Percentiles rank a stretch among this genome's conserved stretches.
Conservation (phyloP, 2,329 filamentous ascomycete species). For the Tolypocladium sp. region DNA sequence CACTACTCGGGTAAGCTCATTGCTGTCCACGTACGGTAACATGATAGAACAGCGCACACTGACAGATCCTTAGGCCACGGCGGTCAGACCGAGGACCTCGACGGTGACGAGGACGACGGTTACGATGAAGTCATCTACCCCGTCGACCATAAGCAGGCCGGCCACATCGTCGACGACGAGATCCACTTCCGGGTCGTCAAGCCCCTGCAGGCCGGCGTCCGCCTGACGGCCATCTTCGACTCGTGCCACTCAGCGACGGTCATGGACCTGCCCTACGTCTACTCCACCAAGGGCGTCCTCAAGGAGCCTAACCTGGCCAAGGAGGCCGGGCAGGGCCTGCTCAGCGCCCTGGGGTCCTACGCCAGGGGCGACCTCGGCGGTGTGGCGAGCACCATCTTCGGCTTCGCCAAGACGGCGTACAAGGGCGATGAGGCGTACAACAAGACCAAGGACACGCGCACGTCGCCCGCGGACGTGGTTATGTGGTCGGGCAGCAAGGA, state of each 20-base stretch:
- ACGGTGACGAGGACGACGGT: slow-evolving; percentile 71
- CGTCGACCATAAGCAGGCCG: slow-evolving; percentile 59
- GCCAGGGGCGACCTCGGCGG: slow-evolving; percentile 74
- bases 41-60: not conserved
- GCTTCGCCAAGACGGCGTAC: slow-evolving; percentile 80
- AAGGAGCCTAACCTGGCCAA: slow-evolving; percentile 77
- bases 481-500: slow-evolving; percentile 99
- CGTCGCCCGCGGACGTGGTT: slow-evolving; percentile 87
- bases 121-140: slow-evolving; percentile 74
- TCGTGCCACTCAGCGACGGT: slow-evolving; percentile 73
- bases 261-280: slow-evolving; percentile 70
- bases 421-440: slow-evolving; percentile 70
- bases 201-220: slow-evolving; percentile 71
- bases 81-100: slow-evolving; percentile 63
- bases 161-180: slow-evolving; percentile 70
- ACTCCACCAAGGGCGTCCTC: slow-evolving; percentile 70
- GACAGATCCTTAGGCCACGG: slow-evolving; percentile 50
- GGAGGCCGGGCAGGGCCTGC: slow-evolving; percentile 64
- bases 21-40: too few relatives aligned
- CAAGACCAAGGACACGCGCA: slow-evolving; percentile 79
- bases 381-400: slow-evolving; percentile 71
- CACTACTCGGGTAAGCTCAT: slow-evolving; percentile 71
- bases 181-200: slow-evolving; percentile 71
- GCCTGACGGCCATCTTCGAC: slow-evolving; percentile 75
- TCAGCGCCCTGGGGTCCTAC: slow-evolving; percentile 68